These are phyloP conservation scores for Capsicum pubescens DNA, from an alignment of 257 asterid genomes.

Conservation along the genomic window DNA sequence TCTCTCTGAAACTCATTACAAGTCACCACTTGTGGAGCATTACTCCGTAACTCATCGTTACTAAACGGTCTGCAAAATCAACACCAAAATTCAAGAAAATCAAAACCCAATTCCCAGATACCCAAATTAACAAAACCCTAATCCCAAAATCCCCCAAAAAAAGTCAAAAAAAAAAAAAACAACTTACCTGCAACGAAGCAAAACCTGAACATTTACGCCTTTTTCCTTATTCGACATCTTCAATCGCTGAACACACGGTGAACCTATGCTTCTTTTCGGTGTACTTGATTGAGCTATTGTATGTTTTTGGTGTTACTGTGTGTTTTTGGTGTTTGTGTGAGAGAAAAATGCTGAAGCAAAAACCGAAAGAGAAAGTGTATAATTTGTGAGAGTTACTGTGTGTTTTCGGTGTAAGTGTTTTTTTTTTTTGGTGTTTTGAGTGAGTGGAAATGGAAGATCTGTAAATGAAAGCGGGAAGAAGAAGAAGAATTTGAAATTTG, in stretches of 20 bases:
- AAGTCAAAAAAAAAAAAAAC: not conserved
- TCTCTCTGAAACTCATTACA: conserved; percentile 84
- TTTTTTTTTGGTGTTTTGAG: not conserved
- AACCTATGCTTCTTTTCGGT: conserved; percentile 1
- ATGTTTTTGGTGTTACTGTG: not conserved
- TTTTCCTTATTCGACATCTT: conserved; percentile 79
- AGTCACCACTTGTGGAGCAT: conserved; percentile 89
- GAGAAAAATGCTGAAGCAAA: not conserved
- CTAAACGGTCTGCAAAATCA: conserved; percentile 73
- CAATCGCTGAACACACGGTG: conserved; percentile 7
- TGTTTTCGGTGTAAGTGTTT: conserved; percentile 22
- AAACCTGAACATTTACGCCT: conserved; percentile 94
- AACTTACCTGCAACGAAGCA: conserved; percentile 90
- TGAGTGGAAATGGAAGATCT: conserved; percentile 30
- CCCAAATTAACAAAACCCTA: not conserved
- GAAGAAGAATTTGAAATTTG: conserved; percentile 45
- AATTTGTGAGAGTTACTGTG: not conserved
- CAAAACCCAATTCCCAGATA: conserved; percentile 27
- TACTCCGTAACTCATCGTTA: conserved; percentile 78
- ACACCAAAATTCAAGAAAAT: not conserved
- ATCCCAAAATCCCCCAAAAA: not conserved
- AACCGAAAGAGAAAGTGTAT: not conserved
- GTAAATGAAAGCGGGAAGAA: conserved; percentile 51
- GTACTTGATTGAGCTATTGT: not conserved
- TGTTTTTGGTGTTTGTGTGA: not conserved